Evolutionary conservation across 2,329 filamentous ascomycete species (phyloP).

Genomic region (Fusarium brachygibbosum): DNA sequence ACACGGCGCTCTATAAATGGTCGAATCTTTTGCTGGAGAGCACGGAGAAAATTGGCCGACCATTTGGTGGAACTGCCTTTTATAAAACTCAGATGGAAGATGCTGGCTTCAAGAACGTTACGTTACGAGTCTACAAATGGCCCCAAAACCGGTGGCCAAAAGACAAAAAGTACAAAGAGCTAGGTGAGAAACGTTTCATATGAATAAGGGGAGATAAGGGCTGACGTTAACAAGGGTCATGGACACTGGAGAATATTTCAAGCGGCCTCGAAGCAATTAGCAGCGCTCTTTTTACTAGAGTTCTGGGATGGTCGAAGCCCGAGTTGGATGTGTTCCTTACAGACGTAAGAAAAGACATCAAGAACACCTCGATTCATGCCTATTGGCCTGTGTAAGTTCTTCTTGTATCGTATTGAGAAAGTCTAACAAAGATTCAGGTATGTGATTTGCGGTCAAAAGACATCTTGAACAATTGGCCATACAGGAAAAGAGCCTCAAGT

Average conservation of each 20-base stretch:
- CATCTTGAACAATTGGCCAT: not conserved
- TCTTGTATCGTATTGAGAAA: accelerated
- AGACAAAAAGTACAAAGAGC: conserved; percentile 62
- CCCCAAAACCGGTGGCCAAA: conserved; percentile 65
- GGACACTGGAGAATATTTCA: conserved; percentile 41
- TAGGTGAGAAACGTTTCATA: conserved; percentile 51
- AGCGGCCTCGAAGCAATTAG: conserved; percentile 46
- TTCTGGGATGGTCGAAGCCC: conserved; percentile 43
- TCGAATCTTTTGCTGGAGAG: conserved; percentile 45
- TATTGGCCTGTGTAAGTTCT: conserved; percentile 47
- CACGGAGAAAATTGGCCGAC: conserved; percentile 47
- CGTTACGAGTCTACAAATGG: conserved; percentile 60
- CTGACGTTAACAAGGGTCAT: not conserved
- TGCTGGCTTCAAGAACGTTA: conserved; percentile 65
- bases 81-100: conserved; percentile 55
- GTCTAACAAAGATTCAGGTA: not conserved
- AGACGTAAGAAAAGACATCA: conserved; percentile 46
- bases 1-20: conserved; percentile 42
- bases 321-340: conserved; percentile 47
- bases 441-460: conserved; percentile 17
- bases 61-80: conserved; percentile 40
- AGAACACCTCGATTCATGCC: conserved; percentile 46
- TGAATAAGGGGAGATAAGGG: accelerated
- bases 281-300: conserved; percentile 47
- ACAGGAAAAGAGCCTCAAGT: not conserved